Evolutionary conservation across 2,329 filamentous ascomycete species (phyloP).

Genomic region (Teratosphaeria epicoccoides): DNA sequence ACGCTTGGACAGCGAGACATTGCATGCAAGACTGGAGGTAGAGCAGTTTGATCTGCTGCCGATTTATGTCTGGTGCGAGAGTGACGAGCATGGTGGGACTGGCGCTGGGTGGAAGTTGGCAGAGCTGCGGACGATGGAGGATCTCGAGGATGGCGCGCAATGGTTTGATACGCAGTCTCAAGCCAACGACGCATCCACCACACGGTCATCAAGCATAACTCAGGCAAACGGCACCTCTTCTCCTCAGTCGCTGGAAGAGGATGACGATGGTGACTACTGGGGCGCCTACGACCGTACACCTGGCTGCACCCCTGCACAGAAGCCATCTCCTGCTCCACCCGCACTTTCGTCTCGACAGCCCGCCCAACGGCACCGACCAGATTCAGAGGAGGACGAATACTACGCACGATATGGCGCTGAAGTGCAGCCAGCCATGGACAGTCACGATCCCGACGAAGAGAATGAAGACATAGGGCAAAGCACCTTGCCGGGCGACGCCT

Average conservation of each 20-base stretch:
- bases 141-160: constrained; percentile 46
- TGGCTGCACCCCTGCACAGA: constrained; percentile 50
- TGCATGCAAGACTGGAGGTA: constrained; percentile 57
- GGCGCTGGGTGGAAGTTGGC: constrained; percentile 59
- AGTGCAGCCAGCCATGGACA: constrained; percentile 72
- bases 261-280: constrained; percentile 72
- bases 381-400: constrained; percentile 36
- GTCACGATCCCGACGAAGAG: constrained; percentile 68
- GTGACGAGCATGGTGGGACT: constrained; percentile 48
- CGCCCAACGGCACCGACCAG: constrained; percentile 20
- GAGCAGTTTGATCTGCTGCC: constrained; percentile 53
- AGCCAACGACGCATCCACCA: constrained; percentile 42
- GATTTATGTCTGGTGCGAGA: constrained; percentile 58
- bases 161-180: constrained; percentile 49
- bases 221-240: constrained; percentile 12
- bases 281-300: constrained; percentile 65
- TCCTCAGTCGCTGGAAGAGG: constrained; percentile 31
- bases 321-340: constrained; percentile 52
- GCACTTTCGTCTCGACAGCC: constrained; percentile 6
- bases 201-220: constrained; percentile 1
- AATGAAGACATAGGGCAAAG: constrained; percentile 36
- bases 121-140: constrained; percentile 50
- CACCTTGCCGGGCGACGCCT: constrained; percentile 44
- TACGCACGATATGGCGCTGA: constrained; percentile 63
- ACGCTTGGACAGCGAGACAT: constrained; percentile 63